These are phyloP conservation scores for Phycomyces blakesleeanus DNA, from an alignment of 192 early-diverging fungal genomes.

Conservation along the genomic window DNA sequence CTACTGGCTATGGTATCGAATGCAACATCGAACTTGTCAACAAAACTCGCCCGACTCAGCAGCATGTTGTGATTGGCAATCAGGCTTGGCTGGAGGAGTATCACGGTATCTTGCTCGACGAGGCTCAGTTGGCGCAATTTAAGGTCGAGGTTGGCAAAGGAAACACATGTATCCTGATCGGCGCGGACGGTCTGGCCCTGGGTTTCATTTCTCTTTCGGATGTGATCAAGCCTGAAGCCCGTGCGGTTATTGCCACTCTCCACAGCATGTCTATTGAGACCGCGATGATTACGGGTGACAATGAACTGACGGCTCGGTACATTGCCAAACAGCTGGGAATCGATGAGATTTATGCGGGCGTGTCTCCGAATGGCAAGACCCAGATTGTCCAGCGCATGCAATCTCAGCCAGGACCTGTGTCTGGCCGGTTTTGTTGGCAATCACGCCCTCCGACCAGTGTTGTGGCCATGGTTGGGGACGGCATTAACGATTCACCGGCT, in stretches of 20 bases:
- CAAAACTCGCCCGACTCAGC: not conserved
- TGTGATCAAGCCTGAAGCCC: conserved; percentile 74
- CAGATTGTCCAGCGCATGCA: conserved; percentile 52
- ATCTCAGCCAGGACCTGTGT: not conserved
- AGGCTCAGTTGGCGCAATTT: conserved; percentile 31
- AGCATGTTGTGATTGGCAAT: conserved; percentile 72
- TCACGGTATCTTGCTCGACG: conserved; percentile 44
- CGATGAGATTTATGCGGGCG: conserved; percentile 80
- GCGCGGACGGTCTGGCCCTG: conserved; percentile 51
- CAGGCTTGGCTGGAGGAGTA: conserved; percentile 51
- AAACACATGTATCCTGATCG: conserved; percentile 78
- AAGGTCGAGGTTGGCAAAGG: conserved; percentile 60
- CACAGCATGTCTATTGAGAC: conserved; percentile 71
- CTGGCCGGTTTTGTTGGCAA: not conserved
- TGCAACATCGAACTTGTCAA: conserved; percentile 15
- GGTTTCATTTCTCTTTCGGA: conserved; percentile 85
- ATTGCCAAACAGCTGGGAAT: conserved; percentile 86
- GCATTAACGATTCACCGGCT: conserved; percentile 93
- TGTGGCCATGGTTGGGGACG: conserved; percentile 96
- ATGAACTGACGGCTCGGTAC: conserved; percentile 73
- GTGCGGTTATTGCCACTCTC: conserved; percentile 64
- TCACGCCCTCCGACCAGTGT: not conserved
- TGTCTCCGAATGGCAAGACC: conserved; percentile 88
- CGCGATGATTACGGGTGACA: conserved; percentile 94
- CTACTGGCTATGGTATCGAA: conserved; percentile 38